phyloP scores from a whole-genome alignment of 805 yeast species.

The Pichia cephalocereana region DNA sequence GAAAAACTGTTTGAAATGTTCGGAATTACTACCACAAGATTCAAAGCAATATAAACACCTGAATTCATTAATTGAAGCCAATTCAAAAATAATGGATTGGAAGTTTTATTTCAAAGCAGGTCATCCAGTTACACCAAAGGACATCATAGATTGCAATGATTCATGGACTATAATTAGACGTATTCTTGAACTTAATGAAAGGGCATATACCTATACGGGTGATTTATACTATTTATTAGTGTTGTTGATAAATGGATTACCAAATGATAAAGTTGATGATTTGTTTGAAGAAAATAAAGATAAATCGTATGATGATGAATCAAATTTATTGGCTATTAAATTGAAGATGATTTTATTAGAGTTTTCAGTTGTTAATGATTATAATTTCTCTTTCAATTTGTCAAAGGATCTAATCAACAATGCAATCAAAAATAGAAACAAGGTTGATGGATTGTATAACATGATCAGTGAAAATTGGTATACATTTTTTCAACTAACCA shows the following conservation, averaged over 20 bases:
- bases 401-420: conserved; percentile 30
- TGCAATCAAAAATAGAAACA: conserved; percentile 8
- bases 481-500: conserved; percentile 66
- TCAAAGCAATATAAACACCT: conserved; percentile 6
- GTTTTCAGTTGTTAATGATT: conserved; percentile 56
- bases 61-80: conserved; percentile 15
- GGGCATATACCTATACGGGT: conserved; percentile 37
- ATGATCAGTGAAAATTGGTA: conserved; percentile 44
- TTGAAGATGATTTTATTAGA: conserved; percentile 46
- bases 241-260: conserved; percentile 34
- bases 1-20: conserved; percentile 16
- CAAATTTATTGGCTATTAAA: conserved; percentile 19
- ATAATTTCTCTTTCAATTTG: conserved; percentile 43
- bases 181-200: conserved; percentile 45
- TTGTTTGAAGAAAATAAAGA: conserved; percentile 3
- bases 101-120: conserved; percentile 22
- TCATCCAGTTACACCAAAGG: conserved; percentile 23
- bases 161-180: conserved; percentile 19
- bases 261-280: conserved; percentile 10
- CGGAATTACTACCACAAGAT: conserved; percentile 10
- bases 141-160: conserved; percentile 16
- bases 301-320: conserved; percentile 5
- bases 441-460: conserved; percentile 7
- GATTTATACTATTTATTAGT: conserved; percentile 32
- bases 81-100: conserved; percentile 18